Base-by-base conservation (phyloP, 495 filamentous ascomycete species). In the Zalerion maritima region DNA sequence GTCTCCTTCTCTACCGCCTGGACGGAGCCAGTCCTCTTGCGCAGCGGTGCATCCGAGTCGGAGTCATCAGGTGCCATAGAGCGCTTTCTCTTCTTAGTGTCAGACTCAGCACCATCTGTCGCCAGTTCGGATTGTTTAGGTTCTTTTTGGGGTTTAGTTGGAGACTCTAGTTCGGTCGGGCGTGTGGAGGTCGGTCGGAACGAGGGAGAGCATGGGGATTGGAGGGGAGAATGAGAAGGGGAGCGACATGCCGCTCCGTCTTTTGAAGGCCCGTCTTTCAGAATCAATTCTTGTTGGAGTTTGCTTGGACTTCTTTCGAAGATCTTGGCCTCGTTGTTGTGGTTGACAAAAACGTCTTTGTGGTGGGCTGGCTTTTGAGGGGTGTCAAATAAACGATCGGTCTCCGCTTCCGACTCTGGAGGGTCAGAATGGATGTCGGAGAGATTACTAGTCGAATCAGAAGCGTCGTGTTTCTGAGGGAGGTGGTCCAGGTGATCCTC, bases 381-480 rank as follows among this genome's bases (percentile, higher is more conserved):
- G n/a, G 87, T 86, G 46, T 81, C 73, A 40, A 91, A 87, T 42
- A 96, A 66, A 29, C 91, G 73, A 57, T 96, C 91, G 5, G 89
- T 97, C 58, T 94, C 89, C 16, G 91, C 89, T 54, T 97, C 89
- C n/a, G 89, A 92, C 56, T 96, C 87, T 41, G 78, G 78, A 34
- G 77, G 75, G 31, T 62, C 48, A n/a, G n/a, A n/a, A n/a, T n/a
- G n/a, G 5, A 43, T 35, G 21, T 32, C 58, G 11, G 60, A 64
- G 32, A 61, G 46, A 28, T 64, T 60, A 43, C 38, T 50, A 25
- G 50, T 52, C 9, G 57, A 57, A 35, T 37, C 48, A 14, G 32
- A 37, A 28, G 65, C 66, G 32, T 69, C 64, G 38, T 74, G 69
- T 18, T 67, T 69, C 16, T 53, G 46, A 33, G 48, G 45, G 11